phyloP scores from a whole-genome alignment of 2,329 filamentous ascomycete species.

The Aschersonia sp. region DNA sequence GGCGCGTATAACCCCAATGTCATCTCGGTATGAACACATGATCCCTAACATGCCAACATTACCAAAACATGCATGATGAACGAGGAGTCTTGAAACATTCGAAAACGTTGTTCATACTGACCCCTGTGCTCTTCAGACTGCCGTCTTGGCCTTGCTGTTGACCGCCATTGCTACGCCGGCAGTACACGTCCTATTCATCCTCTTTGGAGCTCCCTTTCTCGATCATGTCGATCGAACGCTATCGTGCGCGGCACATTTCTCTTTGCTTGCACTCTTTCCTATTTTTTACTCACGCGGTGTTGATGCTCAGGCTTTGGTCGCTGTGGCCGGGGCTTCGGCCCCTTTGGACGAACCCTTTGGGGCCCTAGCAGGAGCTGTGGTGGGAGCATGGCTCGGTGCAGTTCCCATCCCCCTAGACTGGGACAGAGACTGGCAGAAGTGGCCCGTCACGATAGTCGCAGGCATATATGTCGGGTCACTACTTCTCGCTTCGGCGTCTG shows the following conservation, averaged over 20 bases:
- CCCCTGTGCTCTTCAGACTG: constrained; percentile 18
- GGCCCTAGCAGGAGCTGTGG: constrained; percentile 57
- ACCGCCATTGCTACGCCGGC: constrained; percentile 56
- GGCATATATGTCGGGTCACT: constrained; percentile 71
- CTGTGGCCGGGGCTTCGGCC: constrained; percentile 48
- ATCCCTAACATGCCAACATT: no score
- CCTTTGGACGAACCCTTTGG: constrained; percentile 80
- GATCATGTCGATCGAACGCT: constrained; percentile 67
- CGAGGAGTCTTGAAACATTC: no score
- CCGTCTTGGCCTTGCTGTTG: constrained; percentile 36
- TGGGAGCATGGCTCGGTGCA: constrained; percentile 87
- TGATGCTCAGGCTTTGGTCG: constrained; percentile 55
- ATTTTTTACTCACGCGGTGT: constrained; percentile 79
- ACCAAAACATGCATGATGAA: no score
- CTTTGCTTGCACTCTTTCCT: constrained; percentile 63
- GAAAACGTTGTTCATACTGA: not conserved
- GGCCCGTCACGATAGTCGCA: constrained; percentile 81
- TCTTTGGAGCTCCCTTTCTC: constrained; percentile 84
- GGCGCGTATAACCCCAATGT: constrained; percentile 28
- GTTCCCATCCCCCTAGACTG: constrained; percentile 93
- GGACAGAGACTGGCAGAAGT: constrained; percentile 98
- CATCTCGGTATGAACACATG: constrained; percentile 22
- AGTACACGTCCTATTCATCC: constrained; percentile 52
- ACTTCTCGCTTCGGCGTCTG: constrained; percentile 51
- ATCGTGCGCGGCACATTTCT: constrained; percentile 68